Conservation (phyloP, 1,284 basidiomycete species). For the Cutaneotrichosporon cyanovorans region DNA sequence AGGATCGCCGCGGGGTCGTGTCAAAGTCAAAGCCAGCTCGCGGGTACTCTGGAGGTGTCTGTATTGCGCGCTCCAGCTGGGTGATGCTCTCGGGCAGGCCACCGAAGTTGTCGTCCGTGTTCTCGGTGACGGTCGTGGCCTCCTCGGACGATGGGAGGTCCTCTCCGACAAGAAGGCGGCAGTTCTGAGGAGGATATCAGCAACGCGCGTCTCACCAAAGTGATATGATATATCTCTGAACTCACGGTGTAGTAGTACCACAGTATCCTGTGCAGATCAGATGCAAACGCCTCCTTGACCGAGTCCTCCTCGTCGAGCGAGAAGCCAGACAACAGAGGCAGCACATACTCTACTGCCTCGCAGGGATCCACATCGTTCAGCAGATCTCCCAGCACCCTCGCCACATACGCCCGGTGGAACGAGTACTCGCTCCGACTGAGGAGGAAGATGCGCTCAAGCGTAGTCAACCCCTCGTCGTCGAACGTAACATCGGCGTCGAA, state of each 20-base stretch:
- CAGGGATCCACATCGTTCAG: conserved; percentile 68
- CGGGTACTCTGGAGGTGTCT: no score
- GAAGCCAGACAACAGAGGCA: conserved; percentile 78
- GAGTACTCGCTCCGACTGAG: conserved; percentile 77
- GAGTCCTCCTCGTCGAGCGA: conserved; percentile 85
- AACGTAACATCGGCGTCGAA: conserved; percentile 41
- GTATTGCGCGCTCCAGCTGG: conserved; percentile 2
- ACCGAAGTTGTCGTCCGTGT: not conserved
- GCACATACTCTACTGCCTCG: conserved; percentile 89
- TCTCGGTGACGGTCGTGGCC: not conserved
- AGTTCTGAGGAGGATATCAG: conserved; percentile 15
- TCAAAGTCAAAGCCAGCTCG: no score
- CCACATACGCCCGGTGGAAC: conserved; percentile 79
- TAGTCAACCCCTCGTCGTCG: conserved; percentile 62
- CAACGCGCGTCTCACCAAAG: conserved; percentile 21
- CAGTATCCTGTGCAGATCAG: conserved; percentile 71
- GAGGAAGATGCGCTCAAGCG: conserved; percentile 89
- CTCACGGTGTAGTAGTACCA: conserved; percentile 88
- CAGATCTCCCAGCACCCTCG: conserved; percentile 65
- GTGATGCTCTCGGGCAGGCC: conserved; percentile 4
- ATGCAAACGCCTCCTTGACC: conserved; percentile 84
- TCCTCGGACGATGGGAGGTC: not conserved
- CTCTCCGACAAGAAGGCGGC: conserved; percentile 18
- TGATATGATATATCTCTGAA: no score
- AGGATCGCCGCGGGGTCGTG: no score